Base-by-base conservation (phyloP, 805 yeast species). In the Cyberlindnera nakhonratchasimensis region DNA sequence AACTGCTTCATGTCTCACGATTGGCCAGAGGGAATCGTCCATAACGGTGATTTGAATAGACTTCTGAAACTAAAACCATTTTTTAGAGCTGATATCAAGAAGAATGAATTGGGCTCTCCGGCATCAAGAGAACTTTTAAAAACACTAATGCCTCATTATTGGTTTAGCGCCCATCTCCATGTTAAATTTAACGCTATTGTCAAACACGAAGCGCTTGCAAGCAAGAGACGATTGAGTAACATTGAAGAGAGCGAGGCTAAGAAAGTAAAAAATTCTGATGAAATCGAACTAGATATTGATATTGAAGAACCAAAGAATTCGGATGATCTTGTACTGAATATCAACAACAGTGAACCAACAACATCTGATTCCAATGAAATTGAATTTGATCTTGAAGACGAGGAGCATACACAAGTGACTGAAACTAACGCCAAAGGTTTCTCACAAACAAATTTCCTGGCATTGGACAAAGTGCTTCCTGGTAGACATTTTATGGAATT, bases 111-210 rank as follows among this genome's bases (percentile, higher is more conserved):
- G 37, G 99, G 99, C 0, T 84, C 84, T 14, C 87, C 90, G 0
- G 69, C 82, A 7, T 77, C 78, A 37, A 70, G 75, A 68, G 64
- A 67, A 17, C 58, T 88, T 13, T 62, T 93, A 50, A 53, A 67
- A 19, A 53, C 57, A 13, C 48, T 87, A 40, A 69, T 65, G 52
- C 98, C 98, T 0, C 48, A 61, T 14, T 69, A 75, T 59, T 93
- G 98, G 99, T 76, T 86, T 46, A 79, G 93, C 52, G 95, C 95
- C 10, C 99, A 93, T 66, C 62, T 93, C 43, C 99, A 93, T 61
- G 88, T 82, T 2, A 67, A 65, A 40, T 93, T 75, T 55, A 69
- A 66, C 6, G 96, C 96, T 0, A 47, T 45, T 0, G 75, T 80
- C 2, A 45, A 55, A 1, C 79, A 75, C 56, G 44, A 45, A 12